Base-by-base conservation (phyloP, 1,284 basidiomycete genomes). In the Cutaneotrichosporon dermatis region DNA sequence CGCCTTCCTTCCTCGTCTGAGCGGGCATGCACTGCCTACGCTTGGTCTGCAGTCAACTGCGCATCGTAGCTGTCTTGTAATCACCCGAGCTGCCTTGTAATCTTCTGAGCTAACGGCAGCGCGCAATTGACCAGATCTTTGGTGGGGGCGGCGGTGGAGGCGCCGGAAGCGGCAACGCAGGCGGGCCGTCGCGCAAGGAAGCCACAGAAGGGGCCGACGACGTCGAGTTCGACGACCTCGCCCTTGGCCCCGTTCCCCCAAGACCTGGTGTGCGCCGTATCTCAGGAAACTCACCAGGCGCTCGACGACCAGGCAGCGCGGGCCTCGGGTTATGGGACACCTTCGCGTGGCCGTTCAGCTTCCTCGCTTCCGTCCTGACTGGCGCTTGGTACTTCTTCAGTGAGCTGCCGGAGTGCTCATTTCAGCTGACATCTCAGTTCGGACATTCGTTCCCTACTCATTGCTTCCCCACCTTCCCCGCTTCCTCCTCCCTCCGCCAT, bases 351-450 rank as follows among this genome's bases (percentile, higher is more conserved):
- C 64, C 66, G 6, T 59, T 74, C 15, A 60, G 76, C 25, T 61
- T 78, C 12, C 42, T 78, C 3, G 61, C 69, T 35, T 60, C 68
- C 2, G 48, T 78, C 3, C 60, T 79, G 10, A 67, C 69, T 4
- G 72, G 75, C 0, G 64, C 71, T 6, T 79, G 76, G 76, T 76
- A 73, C 56, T 74, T 77, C 53, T 59, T 79, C 48, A 72, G 78
- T 78, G 37, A 66, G 53, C 36, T 7, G 2, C 25, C 3, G 33
- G 25, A 10, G n/a, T 10, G 5, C 9, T 6, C 33, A 3, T 36
- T 6, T 6, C 4, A 48, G 25, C 45, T 52, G 12, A 61, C 44
- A 12, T 4, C 25, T 2, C 58, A 77, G 76, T 76, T 16, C 72
- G 74, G 3, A 77, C 71, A 6, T 70, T 77, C 43, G 62, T 78